Evolutionary conservation across 2,329 filamentous ascomycete genomes (phyloP).

Genomic region (Neonectria coccinea): DNA sequence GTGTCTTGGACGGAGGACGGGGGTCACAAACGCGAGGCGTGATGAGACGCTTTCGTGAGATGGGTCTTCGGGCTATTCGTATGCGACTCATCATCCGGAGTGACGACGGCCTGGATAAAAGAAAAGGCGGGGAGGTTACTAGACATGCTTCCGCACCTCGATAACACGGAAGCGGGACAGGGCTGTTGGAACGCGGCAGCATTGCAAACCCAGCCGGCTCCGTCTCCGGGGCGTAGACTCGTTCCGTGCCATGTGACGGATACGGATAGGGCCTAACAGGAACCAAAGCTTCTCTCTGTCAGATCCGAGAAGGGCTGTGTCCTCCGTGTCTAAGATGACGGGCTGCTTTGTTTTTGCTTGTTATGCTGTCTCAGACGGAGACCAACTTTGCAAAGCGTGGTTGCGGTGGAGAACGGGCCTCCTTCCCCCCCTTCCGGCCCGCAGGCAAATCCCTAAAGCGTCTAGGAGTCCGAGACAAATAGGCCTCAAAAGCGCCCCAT

Average conservation of each 20-base stretch:
- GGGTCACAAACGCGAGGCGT: slow-evolving; percentile 2
- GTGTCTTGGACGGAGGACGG: slow-evolving; percentile 16
- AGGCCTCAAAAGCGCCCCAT: neutral
- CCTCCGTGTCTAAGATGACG: slow-evolving; percentile 18
- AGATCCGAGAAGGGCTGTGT: slow-evolving; percentile 16
- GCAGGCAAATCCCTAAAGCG: neutral
- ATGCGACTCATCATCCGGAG: neutral
- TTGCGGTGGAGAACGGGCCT: neutral
- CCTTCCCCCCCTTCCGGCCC: neutral
- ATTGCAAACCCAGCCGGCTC: neutral
- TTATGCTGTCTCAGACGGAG: neutral
- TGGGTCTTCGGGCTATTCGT: neutral
- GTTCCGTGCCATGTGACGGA: neutral
- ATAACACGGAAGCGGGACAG: neutral
- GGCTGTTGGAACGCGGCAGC: neutral
- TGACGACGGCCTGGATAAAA: neutral
- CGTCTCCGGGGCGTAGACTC: neutral
- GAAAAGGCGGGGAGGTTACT: neutral
- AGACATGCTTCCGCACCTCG: neutral
- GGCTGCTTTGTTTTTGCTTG: neutral
- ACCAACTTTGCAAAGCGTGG: neutral
- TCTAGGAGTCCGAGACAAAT: neutral
- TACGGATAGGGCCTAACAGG: neutral
- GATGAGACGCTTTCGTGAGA: slow-evolving; percentile 1
- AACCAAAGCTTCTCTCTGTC: neutral